Base-by-base conservation (phyloP, 139 green algal species). In the Chlorokybus atmophyticus region DNA sequence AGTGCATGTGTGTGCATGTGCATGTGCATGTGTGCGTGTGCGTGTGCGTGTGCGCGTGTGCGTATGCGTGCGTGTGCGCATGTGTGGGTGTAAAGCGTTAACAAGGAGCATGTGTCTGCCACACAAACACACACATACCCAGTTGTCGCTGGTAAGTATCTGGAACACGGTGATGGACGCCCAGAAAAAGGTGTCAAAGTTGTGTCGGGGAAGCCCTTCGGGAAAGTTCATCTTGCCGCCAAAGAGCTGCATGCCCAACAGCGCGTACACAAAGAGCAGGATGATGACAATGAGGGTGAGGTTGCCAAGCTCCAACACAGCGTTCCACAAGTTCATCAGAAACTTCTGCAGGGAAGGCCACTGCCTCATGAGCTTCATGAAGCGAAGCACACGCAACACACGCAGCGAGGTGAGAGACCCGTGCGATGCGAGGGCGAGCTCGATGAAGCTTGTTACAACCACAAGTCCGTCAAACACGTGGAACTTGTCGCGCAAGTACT, bases 161-260 rank as follows among this genome's bases (percentile, higher is more conserved):
- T 72, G 55, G 53, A 76, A 76, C 25, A 76, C 62, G 4, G 56
- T 53, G 3, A 76, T 3, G 3, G 53, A 59, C 1, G 62, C 30
- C 49, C 55, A 64, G 3, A 62, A 23, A 7, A 76, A 28, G 3
- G 50, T 57, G 55, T 76, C 57, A 50, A 76, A 76, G 50, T 71
- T 61, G 29, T 59, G 53, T 4, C 68, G 56, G 2, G 63, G 63
- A 27, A 48, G 4, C 14, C 52, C 32, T 14, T 35, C 51, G 6
- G 30, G 19, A n/a, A 60, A 42, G 27, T 26, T 7, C 32, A 30
- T 39, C 6, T 56, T 29, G 7, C 52, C 52, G 21, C 51, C 51
- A 25, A 62, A 49, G 10, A 57, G 10, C 35, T 44, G 35, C 60
- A 62, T 68, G 3, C 60, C 60, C 3, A 68, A 27, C 39, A 68